Percentiles rank a stretch among this genome's conserved stretches.
Evolutionary conservation across 208 protist genomes (phyloP).

Genomic region (Trypanosoma avium): DNA sequence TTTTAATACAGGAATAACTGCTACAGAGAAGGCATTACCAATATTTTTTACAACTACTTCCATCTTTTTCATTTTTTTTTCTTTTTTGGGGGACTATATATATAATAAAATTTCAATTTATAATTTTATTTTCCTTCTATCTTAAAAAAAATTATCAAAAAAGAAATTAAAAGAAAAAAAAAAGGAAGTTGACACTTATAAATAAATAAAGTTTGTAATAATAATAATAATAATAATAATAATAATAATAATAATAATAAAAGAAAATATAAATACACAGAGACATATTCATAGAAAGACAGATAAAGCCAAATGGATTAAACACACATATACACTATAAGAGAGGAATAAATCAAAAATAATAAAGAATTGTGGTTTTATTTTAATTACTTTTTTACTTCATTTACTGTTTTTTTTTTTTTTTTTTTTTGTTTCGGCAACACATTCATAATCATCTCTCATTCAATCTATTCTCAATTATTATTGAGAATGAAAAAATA

Average conservation of each 20-base stretch:
- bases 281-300: too few relatives aligned
- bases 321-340: too few relatives aligned
- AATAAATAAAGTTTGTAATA: not conserved
- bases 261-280: not conserved
- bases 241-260: not conserved
- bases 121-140: too few relatives aligned
- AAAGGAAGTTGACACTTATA: not conserved
- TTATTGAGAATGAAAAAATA: too few relatives aligned
- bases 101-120: not conserved
- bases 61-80: constrained; percentile 1
- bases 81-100: not conserved
- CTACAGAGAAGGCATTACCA: constrained; percentile 68
- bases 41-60: constrained; percentile 31
- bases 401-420: not conserved
- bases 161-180: not conserved
- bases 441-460: too few relatives aligned
- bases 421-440: not conserved
- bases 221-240: not conserved
- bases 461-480: too few relatives aligned
- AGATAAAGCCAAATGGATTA: too few relatives aligned
- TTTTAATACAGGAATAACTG: constrained; percentile 76
- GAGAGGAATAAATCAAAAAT: too few relatives aligned
- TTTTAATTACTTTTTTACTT: not conserved
- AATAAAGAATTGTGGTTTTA: constrained; percentile 1
- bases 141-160: not conserved